These are phyloP conservation scores for Kazachstania martiniae DNA, from an alignment of 805 yeast species.

Conservation along the genomic window DNA sequence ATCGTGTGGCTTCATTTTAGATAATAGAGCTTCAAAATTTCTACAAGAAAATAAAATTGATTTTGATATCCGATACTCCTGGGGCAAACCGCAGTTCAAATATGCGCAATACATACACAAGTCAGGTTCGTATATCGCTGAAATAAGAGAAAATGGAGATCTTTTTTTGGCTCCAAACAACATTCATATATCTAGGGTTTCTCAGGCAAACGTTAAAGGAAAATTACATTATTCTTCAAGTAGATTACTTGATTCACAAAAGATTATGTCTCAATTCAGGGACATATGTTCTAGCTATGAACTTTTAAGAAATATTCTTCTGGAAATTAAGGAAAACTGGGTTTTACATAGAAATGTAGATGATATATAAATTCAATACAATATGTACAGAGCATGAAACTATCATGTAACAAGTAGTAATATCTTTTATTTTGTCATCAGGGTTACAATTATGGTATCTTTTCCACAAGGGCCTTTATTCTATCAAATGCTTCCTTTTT, in stretches of 20 bases:
- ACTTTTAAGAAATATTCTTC: slow-evolving; percentile 41
- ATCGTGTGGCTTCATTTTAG: slow-evolving; percentile 64
- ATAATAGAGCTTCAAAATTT: slow-evolving; percentile 62
- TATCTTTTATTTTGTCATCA: no score
- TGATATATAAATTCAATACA: slow-evolving; percentile 9
- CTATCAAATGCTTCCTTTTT: slow-evolving; percentile 27
- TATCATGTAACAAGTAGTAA: not conserved
- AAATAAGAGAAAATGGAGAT: slow-evolving; percentile 67
- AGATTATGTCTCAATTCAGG: slow-evolving; percentile 60
- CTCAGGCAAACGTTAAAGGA: slow-evolving; percentile 32
- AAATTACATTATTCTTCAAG: slow-evolving; percentile 26
- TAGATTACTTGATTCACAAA: slow-evolving; percentile 50
- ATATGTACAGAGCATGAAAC: not conserved
- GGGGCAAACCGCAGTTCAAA: slow-evolving; percentile 81
- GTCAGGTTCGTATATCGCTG: slow-evolving; percentile 85
- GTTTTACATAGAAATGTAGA: slow-evolving; percentile 27
- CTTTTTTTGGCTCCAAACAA: slow-evolving; percentile 81
- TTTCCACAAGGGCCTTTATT: slow-evolving; percentile 18
- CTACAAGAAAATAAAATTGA: slow-evolving; percentile 37
- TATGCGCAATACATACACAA: slow-evolving; percentile 83
- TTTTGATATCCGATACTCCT: slow-evolving; percentile 69
- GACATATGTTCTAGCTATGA: slow-evolving; percentile 45
- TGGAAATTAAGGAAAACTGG: slow-evolving; percentile 46
- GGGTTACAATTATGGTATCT: slow-evolving; percentile 7
- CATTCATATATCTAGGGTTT: slow-evolving; percentile 65